Conservation (phyloP, 2,329 filamentous ascomycete genomes). For the Epichloe festucae region DNA sequence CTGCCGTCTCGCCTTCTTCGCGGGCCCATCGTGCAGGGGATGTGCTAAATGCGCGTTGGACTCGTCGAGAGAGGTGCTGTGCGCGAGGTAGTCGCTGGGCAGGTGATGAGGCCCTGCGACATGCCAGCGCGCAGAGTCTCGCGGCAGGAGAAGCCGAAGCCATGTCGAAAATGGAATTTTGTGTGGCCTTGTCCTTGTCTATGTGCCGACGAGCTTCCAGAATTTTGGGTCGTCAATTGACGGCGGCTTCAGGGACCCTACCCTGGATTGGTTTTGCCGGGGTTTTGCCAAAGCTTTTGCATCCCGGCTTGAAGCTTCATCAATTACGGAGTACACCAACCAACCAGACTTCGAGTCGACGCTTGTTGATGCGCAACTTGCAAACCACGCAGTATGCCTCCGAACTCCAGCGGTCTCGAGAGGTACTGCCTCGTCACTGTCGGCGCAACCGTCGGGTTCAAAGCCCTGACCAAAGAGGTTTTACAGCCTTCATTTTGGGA, state of each 20-base stretch:
- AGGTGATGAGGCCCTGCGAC: slow-evolving; percentile 16
- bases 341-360: neutral
- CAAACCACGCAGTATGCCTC: slow-evolving; percentile 3
- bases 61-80: slow-evolving; percentile 14
- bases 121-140: slow-evolving; percentile 23
- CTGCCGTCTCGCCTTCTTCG: slow-evolving; percentile 12
- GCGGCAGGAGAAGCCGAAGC: slow-evolving; percentile 25
- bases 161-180: slow-evolving; percentile 14
- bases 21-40: slow-evolving; percentile 15
- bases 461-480: slow-evolving; percentile 52
- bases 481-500: slow-evolving; percentile 50
- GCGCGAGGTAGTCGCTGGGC: slow-evolving; percentile 12
- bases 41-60: slow-evolving; percentile 19
- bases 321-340: too few relatives aligned
- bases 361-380: neutral
- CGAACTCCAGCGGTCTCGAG: slow-evolving; percentile 4
- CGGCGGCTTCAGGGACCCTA: neutral
- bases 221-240: slow-evolving; percentile 11
- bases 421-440: slow-evolving; percentile 71
- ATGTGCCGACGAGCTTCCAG: slow-evolving; percentile 14
- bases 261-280: neutral
- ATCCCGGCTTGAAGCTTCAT: too few relatives aligned
- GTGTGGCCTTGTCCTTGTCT: neutral
- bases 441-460: slow-evolving; percentile 81
- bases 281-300: slow-evolving; percentile 1